Percentiles rank a stretch among this genome's conserved stretches.
These are phyloP conservation scores for Dictyostelium purpureum DNA, from an alignment of 78 protist species.

Conservation along the genomic window DNA sequence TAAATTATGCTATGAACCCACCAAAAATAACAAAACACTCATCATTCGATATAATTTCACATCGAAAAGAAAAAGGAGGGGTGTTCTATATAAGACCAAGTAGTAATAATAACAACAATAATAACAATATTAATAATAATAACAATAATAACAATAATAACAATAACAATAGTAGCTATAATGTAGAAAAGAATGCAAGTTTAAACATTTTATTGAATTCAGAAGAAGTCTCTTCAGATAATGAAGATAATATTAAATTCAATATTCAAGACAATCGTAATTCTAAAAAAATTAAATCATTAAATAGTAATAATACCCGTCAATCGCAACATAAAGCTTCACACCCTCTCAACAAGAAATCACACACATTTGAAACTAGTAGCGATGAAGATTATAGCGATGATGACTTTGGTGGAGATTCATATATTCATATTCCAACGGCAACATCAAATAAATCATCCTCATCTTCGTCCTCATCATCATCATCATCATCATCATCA, in stretches of 20 bases:
- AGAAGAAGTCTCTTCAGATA: not conserved
- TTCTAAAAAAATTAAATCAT: not conserved
- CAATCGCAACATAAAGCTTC: not conserved
- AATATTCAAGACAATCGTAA: not conserved
- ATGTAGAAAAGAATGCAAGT: slow-evolving; percentile 11
- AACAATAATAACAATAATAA: not conserved
- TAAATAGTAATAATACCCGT: no score
- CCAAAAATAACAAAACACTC: not conserved
- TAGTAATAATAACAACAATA: not conserved
- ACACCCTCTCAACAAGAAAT: not conserved
- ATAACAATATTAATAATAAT: not conserved
- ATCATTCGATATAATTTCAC: not conserved
- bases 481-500: not conserved
- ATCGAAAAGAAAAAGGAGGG: no score
- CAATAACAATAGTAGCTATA: not conserved
- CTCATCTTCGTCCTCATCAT: not conserved
- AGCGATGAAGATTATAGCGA: not conserved
- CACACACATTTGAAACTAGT: not conserved
- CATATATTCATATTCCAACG: not conserved
- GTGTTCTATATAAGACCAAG: no score
- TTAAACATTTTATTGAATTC: not conserved
- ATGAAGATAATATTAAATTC: not conserved
- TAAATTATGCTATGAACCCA: slow-evolving; percentile 38
- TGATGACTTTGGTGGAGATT: slow-evolving; percentile 1
- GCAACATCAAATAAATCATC: not conserved